Base-by-base conservation (phyloP, 306 rosid species). In the Trifolium dubium region DNA sequence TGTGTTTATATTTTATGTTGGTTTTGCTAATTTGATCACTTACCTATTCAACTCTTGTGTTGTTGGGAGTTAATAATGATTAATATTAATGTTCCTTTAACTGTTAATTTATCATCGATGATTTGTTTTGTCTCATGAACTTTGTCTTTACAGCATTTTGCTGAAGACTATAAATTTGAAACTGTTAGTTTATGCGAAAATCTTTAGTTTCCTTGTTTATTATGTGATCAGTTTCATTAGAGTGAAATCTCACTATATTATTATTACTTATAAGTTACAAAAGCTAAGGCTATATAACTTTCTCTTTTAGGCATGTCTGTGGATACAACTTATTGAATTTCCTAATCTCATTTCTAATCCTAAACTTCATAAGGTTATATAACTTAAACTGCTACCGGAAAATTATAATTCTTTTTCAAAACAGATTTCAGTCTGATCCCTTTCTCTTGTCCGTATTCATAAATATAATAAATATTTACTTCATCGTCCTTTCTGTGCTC, bases 1-100 rank as follows among this genome's bases (percentile, higher is more conserved):
- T 61, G 58, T 12, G 40, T 79, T 63, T 71, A 81, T 83, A 80
- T 86, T 86, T 82, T 68, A 73, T 75, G 87, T 78, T 78, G 65
- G 71, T 83, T 78, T 83, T 4, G 64, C 64, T 46, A 12, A 30
- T 69, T 69, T 69, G 47, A 0, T 64, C 12, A 29, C 41, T 78
- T 71, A 71, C 29, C 60, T 72, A 37, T 60, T 67, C 34, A 51
- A 28, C 73, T 34, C 2, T 64, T 73, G 66, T 49, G 81, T 55
- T 74, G 40, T 10, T 46, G 56, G 35, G 65, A 30, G 67, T 60
- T 81, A 65, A 49, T 54, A 66, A 31, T 67, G 69, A 54, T 64
- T 28, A 50, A 13, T 68, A 29, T 56, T 30, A 47, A 67, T 8
- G 30, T 56, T 60, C 39, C 4, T 77, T 69, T 69, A n/a, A 60